Evolutionary conservation across 225 moss, liverwort and hornwort genomes (phyloP).

Genomic region (Polytrichum formosum): DNA sequence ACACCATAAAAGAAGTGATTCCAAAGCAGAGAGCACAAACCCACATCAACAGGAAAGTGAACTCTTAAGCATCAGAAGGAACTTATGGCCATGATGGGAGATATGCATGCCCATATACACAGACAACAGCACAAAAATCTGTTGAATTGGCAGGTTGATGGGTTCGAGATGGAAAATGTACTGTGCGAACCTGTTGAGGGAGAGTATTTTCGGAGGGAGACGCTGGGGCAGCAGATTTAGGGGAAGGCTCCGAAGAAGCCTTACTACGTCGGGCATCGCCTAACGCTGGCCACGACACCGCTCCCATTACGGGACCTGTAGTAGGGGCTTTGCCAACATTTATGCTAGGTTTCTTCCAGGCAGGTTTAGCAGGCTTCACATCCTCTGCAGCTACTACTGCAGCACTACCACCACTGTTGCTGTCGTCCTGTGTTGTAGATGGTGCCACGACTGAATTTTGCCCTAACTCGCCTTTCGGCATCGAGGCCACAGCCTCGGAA

Average conservation of each 20-base stretch:
- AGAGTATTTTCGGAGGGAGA: slow-evolving; percentile 33
- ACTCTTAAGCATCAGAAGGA: background rate
- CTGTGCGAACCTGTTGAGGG: slow-evolving; percentile 72
- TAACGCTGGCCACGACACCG: slow-evolving; percentile 91
- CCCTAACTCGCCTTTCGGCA: slow-evolving; percentile 36
- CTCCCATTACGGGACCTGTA: slow-evolving; percentile 88
- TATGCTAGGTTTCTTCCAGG: slow-evolving; percentile 79
- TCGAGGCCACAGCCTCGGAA: slow-evolving; percentile 29
- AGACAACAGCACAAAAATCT: background rate
- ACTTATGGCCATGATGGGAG: too few species aligned
- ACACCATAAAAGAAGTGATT: background rate
- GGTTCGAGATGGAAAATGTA: too few species aligned
- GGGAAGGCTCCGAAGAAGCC: slow-evolving; percentile 42
- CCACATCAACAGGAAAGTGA: background rate
- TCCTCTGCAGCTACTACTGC: slow-evolving; percentile 29
- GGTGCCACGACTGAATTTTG: slow-evolving; percentile 22
- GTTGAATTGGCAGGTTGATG: background rate
- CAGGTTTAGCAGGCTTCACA: slow-evolving; percentile 72
- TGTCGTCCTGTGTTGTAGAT: background rate
- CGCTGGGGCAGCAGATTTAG: slow-evolving; percentile 30
- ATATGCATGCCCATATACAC: background rate
- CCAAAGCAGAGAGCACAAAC: background rate
- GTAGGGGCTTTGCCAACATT: slow-evolving; percentile 48
- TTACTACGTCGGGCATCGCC: slow-evolving; percentile 78
- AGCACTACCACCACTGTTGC: slow-evolving; percentile 6